Evolutionary conservation across 148 eudicot genomes (phyloP).

Genomic region (Tetragonia tetragonoides): DNA sequence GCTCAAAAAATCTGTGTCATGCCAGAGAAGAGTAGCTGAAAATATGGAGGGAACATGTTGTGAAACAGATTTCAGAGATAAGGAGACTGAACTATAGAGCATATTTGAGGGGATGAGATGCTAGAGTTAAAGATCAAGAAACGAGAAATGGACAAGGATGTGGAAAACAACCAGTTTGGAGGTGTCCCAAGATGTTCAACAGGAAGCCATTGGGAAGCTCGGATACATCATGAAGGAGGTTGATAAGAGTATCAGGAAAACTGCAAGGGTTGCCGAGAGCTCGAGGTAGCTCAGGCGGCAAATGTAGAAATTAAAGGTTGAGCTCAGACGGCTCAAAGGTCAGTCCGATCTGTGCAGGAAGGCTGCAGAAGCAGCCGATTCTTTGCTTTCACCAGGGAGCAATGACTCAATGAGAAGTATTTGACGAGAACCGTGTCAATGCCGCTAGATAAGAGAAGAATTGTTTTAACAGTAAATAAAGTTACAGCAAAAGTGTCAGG

Average conservation of each 20-base stretch:
- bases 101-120: conserved; percentile 48
- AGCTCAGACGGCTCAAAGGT: conserved; percentile 70
- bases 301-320: conserved; percentile 67
- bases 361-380: conserved; percentile 93
- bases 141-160: conserved; percentile 33
- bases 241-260: conserved; percentile 53
- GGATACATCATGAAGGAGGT: conserved; percentile 49
- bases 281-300: conserved; percentile 55
- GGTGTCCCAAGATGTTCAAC: conserved; percentile 48
- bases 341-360: conserved; percentile 93
- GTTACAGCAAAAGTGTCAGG: no score
- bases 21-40: conserved; percentile 43
- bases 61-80: conserved; percentile 53
- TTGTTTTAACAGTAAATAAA: no score
- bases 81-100: conserved; percentile 50
- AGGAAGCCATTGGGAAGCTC: conserved; percentile 50
- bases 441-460: conserved; percentile 33
- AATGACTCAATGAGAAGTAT: conserved; percentile 55
- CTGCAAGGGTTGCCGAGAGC: conserved; percentile 49
- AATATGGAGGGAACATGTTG: conserved; percentile 33
- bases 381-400: conserved; percentile 64
- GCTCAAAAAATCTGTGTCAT: conserved; percentile 35
- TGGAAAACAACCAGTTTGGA: conserved; percentile 31
- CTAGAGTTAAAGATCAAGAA: conserved; percentile 47
- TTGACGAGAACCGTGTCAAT: conserved; percentile 70